These are phyloP conservation scores for Exserohilum turcica DNA, from an alignment of 2,329 filamentous ascomycete species.

Conservation along the genomic window DNA sequence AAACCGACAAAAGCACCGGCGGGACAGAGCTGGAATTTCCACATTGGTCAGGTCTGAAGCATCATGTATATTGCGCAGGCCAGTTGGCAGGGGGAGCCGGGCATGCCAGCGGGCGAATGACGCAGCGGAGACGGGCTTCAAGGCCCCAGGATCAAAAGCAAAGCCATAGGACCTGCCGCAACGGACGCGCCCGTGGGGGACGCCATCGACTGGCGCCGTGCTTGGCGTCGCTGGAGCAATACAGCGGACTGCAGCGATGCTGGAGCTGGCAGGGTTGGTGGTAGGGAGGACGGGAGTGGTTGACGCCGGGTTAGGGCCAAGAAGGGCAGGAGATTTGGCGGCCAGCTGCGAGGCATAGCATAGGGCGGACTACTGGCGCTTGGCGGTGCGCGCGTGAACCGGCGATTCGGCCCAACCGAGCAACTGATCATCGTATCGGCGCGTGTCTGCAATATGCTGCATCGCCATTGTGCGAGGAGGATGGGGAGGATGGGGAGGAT, in stretches of 20 bases:
- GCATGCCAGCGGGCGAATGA: constrained; percentile 4
- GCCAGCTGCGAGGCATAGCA: background rate
- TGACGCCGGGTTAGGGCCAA: constrained; percentile 5
- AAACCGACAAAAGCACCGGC: constrained; percentile 11
- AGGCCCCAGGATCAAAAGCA: constrained; percentile 7
- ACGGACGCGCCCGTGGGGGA: constrained; percentile 3
- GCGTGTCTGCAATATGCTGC: background rate
- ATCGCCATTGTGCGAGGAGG: background rate
- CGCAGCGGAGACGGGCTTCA: background rate
- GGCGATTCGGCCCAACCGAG: background rate
- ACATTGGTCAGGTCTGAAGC: constrained; percentile 5
- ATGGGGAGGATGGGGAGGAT: too few species aligned
- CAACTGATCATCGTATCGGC: constrained; percentile 7
- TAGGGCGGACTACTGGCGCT: constrained; percentile 4
- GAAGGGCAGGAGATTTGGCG: constrained; percentile 12
- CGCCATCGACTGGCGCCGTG: background rate
- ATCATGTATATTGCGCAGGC: constrained; percentile 6
- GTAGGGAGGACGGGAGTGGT: background rate
- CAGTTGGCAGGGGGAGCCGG: constrained; percentile 3
- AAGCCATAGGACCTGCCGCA: constrained; percentile 12
- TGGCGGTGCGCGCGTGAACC: constrained; percentile 8
- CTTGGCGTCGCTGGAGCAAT: constrained; percentile 3
- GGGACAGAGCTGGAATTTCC: background rate
- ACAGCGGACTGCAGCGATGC: constrained; percentile 4
- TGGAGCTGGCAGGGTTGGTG: background rate